Evolutionary conservation across 2,329 filamentous ascomycete genomes (phyloP).

Genomic region (Cordyceps militaris): DNA sequence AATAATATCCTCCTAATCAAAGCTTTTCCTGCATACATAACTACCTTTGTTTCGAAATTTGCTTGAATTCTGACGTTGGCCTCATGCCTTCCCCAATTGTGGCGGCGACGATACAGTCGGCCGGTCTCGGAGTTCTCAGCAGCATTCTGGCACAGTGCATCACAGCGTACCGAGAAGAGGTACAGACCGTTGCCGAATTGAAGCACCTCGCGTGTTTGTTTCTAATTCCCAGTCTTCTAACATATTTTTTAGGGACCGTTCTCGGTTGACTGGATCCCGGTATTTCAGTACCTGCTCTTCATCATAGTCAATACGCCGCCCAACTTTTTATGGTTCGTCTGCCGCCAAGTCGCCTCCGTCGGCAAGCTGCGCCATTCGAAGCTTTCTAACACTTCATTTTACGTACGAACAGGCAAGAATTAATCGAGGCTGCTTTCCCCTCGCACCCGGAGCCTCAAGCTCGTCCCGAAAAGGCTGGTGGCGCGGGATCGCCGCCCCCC

Average conservation of each 20-base stretch:
- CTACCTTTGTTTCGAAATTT: neutral
- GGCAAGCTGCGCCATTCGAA: neutral
- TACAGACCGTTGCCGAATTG: conserved; percentile 27
- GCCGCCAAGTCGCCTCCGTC: neutral
- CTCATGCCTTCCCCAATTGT: conserved; percentile 37
- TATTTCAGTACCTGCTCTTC: conserved; percentile 73
- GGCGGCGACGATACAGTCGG: conserved; percentile 57
- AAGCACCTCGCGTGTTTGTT: neutral
- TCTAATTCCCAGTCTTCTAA: neutral
- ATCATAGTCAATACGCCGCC: conserved; percentile 67
- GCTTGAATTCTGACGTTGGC: neutral
- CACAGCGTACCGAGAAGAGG: conserved; percentile 52
- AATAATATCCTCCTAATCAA: neutral
- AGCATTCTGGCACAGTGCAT: conserved; percentile 69
- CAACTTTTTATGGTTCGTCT: conserved; percentile 71
- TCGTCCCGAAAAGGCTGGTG: conserved; percentile 29
- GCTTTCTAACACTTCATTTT: neutral
- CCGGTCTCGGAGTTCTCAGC: conserved; percentile 57
- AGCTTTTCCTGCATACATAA: neutral
- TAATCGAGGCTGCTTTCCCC: conserved; percentile 68
- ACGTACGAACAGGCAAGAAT: conserved; percentile 54
- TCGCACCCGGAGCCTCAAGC: conserved; percentile 43
- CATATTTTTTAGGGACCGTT: conserved; percentile 38
- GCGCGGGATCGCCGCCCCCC: conserved; percentile 31
- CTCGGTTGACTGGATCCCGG: conserved; percentile 55